phyloP scores from a whole-genome alignment of 345 rosid genomes.

The Mallotus nudiflorus region DNA sequence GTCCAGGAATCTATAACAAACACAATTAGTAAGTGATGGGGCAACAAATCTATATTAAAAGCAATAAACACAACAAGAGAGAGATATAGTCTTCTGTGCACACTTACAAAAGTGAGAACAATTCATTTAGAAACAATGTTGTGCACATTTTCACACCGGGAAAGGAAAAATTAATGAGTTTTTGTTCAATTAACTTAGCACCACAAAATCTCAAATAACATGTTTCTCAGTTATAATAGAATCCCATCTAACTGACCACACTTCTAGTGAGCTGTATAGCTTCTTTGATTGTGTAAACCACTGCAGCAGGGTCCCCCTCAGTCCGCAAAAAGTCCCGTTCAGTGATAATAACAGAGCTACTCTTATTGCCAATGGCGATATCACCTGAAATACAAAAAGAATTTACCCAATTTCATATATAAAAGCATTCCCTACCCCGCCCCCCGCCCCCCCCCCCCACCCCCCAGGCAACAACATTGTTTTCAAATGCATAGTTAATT shows the following conservation, averaged over 20 bases:
- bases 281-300: conserved; percentile 86
- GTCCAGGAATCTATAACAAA: conserved; percentile 73
- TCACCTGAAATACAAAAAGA: conserved; percentile 41
- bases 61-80: background rate
- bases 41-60: conserved; percentile 6
- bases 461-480: background rate
- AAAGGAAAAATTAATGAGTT: background rate
- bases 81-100: background rate
- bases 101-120: background rate
- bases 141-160: background rate
- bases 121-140: background rate
- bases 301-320: conserved; percentile 92
- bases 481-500: background rate
- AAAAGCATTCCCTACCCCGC: no score
- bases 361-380: conserved; percentile 22
- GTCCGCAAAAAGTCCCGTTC: conserved; percentile 82
- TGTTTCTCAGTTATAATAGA: background rate
- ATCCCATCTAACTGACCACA: conserved; percentile 42
- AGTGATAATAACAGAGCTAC: conserved; percentile 42
- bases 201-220: background rate
- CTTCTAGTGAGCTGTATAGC: conserved; percentile 77
- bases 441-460: no score
- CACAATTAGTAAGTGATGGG: conserved; percentile 13
- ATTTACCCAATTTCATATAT: conserved; percentile 2
- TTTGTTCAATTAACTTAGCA: background rate